Base-by-base conservation (phyloP, 805 yeast species). In the Candida mattraensis region DNA sequence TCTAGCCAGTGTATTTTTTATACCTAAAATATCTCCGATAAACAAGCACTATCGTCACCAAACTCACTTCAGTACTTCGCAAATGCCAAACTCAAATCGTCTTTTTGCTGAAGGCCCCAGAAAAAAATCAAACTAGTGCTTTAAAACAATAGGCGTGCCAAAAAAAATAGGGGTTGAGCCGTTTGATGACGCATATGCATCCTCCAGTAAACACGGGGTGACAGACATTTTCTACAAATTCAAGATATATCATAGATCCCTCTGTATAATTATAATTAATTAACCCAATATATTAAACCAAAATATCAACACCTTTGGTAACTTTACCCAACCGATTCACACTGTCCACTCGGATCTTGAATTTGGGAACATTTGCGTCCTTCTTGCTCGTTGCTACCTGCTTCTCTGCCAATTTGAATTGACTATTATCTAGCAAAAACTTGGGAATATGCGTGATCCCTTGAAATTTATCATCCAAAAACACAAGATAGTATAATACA, bases 401-500 rank as follows among this genome's bases (percentile, higher is more conserved):
- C 10, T 7, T 27, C 18, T 4, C 10, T 8, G 18, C 5, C n/a
- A 3, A 26, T 6, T 15, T 18, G 19, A 6, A 7, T 13, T 12
- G 34, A 21, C 5, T 18, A 16, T 19, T 4, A 11, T 22, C 30
- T 5, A 47, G 17, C 10, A 47, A 16, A 39, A 46, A 50, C 15
- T 30, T 39, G 6, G 44, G 22, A 20, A 36, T 27, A 13, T 30
- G 26, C 4, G 59, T 39, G 5, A 50, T 40, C 9, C 66, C 63
- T 2, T 35, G 46, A 35, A 66, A 61, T 15, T 27, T 35, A 7
- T 46, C 57, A 42, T 64, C 51, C 5, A 57, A 42, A 37, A 45
- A 64, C 2, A 65, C 41, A 9, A 60, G 14, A 56, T 64, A 63
- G 35, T 59, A 54, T 4, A 55, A 30, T 3, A 49, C 42, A n/a